Conservation (phyloP, 345 rosid genomes). For the Boechera stricta region DNA sequence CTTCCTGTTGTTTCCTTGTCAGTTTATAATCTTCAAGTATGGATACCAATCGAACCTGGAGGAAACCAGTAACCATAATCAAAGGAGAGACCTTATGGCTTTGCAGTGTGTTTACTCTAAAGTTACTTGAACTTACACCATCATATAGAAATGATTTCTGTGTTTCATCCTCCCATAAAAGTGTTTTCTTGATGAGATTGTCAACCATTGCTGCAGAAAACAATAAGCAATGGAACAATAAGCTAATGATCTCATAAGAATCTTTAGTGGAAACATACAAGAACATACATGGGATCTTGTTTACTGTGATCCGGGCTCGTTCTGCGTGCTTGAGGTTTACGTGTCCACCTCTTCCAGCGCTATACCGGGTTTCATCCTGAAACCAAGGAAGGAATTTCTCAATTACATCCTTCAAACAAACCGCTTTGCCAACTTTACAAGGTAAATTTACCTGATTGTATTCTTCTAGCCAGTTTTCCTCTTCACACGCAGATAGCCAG, state of each 20-base stretch:
- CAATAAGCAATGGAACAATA: conserved; percentile 1
- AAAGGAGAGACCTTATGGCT: conserved; percentile 54
- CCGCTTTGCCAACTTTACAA: not conserved
- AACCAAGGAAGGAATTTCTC: conserved; percentile 1
- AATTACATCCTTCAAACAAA: conserved; percentile 15
- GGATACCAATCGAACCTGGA: conserved; percentile 78
- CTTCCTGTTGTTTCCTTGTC: conserved; percentile 80
- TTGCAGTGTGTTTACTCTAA: not conserved
- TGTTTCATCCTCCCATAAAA: conserved; percentile 85
- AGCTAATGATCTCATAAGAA: conserved; percentile 11
- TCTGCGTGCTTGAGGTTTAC: conserved; percentile 93
- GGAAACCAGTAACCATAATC: conserved; percentile 32
- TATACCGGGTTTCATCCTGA: conserved; percentile 83
- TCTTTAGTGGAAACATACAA: not conserved
- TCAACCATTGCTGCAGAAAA: conserved; percentile 77
- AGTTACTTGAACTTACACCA: conserved; percentile 63
- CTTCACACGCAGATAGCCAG: conserved; percentile 94
- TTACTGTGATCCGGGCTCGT: conserved; percentile 75
- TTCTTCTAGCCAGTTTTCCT: conserved; percentile 97
- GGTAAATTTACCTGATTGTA: conserved; percentile 64
- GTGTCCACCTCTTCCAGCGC: conserved; percentile 93
- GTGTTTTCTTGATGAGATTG: conserved; percentile 78
- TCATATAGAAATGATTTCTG: conserved; percentile 74
- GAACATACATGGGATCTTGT: conserved; percentile 82
- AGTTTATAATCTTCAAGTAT: conserved; percentile 89